Evolutionary conservation across 345 rosid genomes (phyloP), one percentile per base, ranked within the genome.

Genomic region (Bruguiera gymnorhiza): DNA sequence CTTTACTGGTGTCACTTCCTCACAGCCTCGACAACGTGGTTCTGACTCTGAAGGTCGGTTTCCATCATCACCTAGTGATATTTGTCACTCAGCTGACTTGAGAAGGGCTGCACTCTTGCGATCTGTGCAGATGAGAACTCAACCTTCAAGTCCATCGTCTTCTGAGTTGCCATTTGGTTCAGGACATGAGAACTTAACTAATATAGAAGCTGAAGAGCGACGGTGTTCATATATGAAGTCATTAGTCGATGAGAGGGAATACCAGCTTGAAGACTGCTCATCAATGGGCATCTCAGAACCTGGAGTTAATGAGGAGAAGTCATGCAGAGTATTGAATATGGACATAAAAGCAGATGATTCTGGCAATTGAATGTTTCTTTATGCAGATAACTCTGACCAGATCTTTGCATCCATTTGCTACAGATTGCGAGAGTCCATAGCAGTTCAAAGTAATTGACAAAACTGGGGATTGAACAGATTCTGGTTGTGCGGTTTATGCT

Each of bases 51-150:
- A 92, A 73, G 91, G 98, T 48, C 83, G 97, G 75, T 86, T 96
- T 75, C 98, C 98, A 0, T 96, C 98, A 32, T 92, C 99, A 23
- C 98, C 98, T 30, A 96, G 98, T 62, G 98, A 96, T 75, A 96
- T 96, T 68, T 90, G 98, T 73, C 97, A 96, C 83, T 90, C 97
- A 3, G 94, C 97, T 39, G 97, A 92, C 79, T 77, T 96, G 72
- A 87, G 97, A 67, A 89, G 96, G 69, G 86, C 97, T 31, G 97
- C 99, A 9, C 86, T 96, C 59, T 77, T 96, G 78, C 87, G 97
- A 73, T 96, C 98, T 29, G 97, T 96, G 71, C 97, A 96, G 80
- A 90, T 96, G 92, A 92, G 96, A 79, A 75, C 94, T 29, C 94
- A 92, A 32, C 94, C 99, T 34, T 74, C 84, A 23, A 78, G 82